phyloP scores from a whole-genome alignment of 257 asterid species.

The Anisodus acutangulus region DNA sequence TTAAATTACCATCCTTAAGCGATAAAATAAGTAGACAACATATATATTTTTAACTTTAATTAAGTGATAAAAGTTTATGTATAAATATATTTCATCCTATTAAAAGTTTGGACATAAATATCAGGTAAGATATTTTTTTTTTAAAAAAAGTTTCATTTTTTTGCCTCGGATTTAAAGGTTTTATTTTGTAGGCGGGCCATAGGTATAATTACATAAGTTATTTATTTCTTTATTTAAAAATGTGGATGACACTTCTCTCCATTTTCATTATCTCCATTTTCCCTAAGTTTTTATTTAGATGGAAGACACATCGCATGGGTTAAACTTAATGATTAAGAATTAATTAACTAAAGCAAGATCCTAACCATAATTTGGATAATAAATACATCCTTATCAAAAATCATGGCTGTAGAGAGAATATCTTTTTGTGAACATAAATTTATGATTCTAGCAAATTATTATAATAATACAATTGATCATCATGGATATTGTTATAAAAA shows the following conservation, averaged over 20 bases:
- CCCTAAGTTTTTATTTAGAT: no score
- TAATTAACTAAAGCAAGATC: no score
- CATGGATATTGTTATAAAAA: no score
- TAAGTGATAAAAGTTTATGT: neutral
- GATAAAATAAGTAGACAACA: neutral
- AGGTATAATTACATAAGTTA: neutral
- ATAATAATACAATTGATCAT: no score
- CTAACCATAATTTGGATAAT: no score
- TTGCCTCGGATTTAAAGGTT: neutral
- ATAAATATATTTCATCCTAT: neutral
- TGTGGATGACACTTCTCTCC: neutral
- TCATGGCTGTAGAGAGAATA: no score
- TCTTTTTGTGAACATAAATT: no score
- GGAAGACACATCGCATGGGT: no score
- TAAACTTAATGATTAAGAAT: no score
- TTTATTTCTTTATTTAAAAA: neutral
- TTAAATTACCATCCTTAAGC: neutral
- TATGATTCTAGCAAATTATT: no score
- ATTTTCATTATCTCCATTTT: no score
- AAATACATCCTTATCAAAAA: no score
- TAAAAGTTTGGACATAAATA: neutral
- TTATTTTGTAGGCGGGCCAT: neutral
- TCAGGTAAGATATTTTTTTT: neutral
- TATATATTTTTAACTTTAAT: neutral
- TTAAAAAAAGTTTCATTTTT: neutral